A percentile compares a stretch with the other conserved stretches of the same genome.
phyloP scores from a whole-genome alignment of 1,139 yeast genomes.

The Taphrina betulina region DNA sequence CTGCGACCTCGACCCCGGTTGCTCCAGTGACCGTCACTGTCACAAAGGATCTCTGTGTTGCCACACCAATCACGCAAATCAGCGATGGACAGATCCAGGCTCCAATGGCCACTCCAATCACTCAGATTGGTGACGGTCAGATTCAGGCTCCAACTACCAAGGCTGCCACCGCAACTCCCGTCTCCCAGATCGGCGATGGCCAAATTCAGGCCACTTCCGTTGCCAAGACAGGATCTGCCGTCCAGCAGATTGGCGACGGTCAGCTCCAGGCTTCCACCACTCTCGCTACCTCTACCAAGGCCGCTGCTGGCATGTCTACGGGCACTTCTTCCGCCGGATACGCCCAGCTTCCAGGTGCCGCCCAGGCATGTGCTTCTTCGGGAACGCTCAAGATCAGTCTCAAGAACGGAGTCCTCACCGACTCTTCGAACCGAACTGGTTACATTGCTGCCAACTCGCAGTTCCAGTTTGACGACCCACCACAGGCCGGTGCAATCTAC shows the following conservation, averaged over 20 bases:
- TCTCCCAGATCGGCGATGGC: conserved; percentile 46
- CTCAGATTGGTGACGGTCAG: conserved; percentile 64
- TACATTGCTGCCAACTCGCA: conserved; percentile 82
- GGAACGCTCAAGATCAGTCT: conserved; percentile 48
- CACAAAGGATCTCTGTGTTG: conserved; percentile 37
- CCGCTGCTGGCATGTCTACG: conserved; percentile 43
- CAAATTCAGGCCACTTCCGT: conserved; percentile 47
- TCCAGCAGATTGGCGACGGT: conserved; percentile 46
- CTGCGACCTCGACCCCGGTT: background rate
- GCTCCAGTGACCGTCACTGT: conserved; percentile 23
- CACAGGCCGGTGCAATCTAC: conserved; percentile 83
- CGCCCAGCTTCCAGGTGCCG: conserved; percentile 30
- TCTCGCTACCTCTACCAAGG: conserved; percentile 45
- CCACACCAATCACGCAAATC: conserved; percentile 49
- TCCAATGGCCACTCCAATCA: conserved; percentile 43
- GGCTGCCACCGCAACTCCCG: conserved; percentile 42
- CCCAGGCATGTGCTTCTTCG: conserved; percentile 24
- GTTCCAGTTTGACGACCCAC: conserved; percentile 88
- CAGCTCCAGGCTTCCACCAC: conserved; percentile 41
- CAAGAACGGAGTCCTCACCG: conserved; percentile 56
- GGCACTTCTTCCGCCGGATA: conserved; percentile 33
- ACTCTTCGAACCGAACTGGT: conserved; percentile 68
- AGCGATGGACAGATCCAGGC: conserved; percentile 54
- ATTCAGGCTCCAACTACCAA: conserved; percentile 51
- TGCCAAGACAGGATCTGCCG: conserved; percentile 45